A percentile compares a stretch with the other conserved stretches of the same genome.
phyloP scores from a whole-genome alignment of 176 grass and related monocot genomes.

The Alloteropsis semialata region DNA sequence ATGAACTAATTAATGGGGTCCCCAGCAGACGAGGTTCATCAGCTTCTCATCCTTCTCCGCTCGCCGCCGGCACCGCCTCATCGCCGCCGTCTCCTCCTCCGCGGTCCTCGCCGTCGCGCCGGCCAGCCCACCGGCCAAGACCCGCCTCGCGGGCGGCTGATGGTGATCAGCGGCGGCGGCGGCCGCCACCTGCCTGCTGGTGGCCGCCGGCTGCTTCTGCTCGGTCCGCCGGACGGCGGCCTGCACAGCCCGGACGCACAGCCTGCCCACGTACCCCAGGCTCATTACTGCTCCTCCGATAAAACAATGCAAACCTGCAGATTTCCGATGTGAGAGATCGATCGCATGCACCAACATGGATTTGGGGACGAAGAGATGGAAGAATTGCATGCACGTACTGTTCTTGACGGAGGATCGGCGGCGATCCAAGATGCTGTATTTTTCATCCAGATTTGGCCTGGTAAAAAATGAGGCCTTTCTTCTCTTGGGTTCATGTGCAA shows the following conservation, averaged over 20 bases:
- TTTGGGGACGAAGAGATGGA: background rate
- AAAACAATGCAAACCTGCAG: background rate
- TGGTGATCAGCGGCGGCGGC: background rate
- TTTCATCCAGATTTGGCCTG: too few species aligned
- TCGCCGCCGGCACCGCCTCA: background rate
- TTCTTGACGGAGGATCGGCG: background rate
- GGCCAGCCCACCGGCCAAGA: background rate
- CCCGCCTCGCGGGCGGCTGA: background rate
- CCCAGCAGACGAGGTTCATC: slow-evolving; percentile 46
- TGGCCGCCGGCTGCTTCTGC: slow-evolving; percentile 20
- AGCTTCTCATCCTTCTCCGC: slow-evolving; percentile 11
- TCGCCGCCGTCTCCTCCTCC: background rate
- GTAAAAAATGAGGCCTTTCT: too few species aligned
- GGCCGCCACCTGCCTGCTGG: background rate
- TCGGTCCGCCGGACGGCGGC: slow-evolving; percentile 28
- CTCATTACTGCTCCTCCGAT: background rate
- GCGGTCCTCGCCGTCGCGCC: background rate
- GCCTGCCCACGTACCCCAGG: slow-evolving; percentile 25
- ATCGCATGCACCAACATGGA: too few species aligned
- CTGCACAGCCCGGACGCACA: slow-evolving; percentile 16
- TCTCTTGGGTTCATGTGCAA: too few species aligned
- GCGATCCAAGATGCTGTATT: too few species aligned
- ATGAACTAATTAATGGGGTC: slow-evolving; percentile 23
- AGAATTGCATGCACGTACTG: background rate
- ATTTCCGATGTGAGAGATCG: background rate